These are phyloP conservation scores for Rhodotorula sp. DNA, from an alignment of 1,284 basidiomycete species.

Conservation along the genomic window DNA sequence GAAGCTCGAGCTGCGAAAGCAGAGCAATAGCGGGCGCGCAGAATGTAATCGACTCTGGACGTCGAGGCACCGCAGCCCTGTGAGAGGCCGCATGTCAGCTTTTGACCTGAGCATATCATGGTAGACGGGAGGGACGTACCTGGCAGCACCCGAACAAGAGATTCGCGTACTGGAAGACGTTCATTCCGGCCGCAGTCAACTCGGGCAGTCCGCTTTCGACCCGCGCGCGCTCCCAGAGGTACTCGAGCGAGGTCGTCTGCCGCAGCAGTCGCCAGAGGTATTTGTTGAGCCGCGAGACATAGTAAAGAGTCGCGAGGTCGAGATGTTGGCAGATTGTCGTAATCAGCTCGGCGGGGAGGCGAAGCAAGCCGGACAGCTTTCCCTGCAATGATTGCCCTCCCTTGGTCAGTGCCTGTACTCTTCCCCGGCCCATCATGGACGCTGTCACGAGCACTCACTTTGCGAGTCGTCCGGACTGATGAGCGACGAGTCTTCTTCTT, in stretches of 20 bases:
- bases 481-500: too few species aligned
- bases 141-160: not conserved
- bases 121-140: not conserved
- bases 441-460: too few species aligned
- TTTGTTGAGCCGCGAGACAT: conserved; percentile 5
- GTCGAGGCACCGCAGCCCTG: conserved; percentile 8
- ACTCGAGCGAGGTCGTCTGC: not conserved
- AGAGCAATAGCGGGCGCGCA: not conserved
- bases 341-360: conserved; percentile 9
- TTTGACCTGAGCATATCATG: not conserved
- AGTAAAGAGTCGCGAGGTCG: conserved; percentile 5
- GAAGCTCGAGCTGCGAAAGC: too few species aligned
- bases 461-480: too few species aligned
- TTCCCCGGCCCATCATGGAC: too few species aligned
- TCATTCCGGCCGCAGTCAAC: not conserved
- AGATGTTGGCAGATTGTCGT: not conserved
- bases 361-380: not conserved
- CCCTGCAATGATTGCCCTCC: not conserved
- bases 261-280: conserved; percentile 4
- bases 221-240: conserved; percentile 10
- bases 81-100: not conserved
- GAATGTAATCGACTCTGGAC: conserved; percentile 8
- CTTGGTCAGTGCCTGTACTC: too few species aligned
- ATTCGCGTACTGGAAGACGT: not conserved
- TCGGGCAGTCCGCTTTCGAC: conserved; percentile 7